Evolutionary conservation across 768 basidiomycete genomes (phyloP), one percentile per base, ranked within the genome.

Genomic region (Russula earlei): DNA sequence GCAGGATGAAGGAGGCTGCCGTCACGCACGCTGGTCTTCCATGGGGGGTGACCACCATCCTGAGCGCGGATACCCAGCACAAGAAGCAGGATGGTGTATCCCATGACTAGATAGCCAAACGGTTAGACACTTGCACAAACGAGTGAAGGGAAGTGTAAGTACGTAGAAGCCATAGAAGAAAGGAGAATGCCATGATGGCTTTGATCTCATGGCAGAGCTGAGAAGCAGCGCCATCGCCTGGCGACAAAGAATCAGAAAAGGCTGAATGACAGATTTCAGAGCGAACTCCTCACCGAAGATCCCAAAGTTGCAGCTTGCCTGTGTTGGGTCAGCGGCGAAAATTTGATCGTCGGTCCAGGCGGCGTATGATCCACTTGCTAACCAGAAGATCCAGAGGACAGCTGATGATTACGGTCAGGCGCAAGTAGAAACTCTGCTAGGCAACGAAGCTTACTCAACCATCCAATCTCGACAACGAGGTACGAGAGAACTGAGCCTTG

Each of bases 331-430:
- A 5, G 7, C 1, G 11, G 8, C 15, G 5, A 6, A 46, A 2
- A 27, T 7, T 19, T 51, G 10, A 12, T n/a, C 17, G 40, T 57
- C 49, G n/a, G 45, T 49, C 49, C 42, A 54, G 14, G 64, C 66
- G 2, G 72, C 52, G 36, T 68, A 60, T 4, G 65, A 69, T 4
- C 62, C 75, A 25, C 67, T 62, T 15, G 72, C 68, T 24, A 76
- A 67, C 75, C 71, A 77, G 31, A 76, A 60, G 38, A 74, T 49
- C 63, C 67, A 70, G 24, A 77, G 66, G 44, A 69, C 5, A 19
- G 54, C 72, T 71, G 50, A n/a, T n/a, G n/a, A 12, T 45, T 54
- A 24, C 22, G 4, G 12, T 44, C 59, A 50, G 19, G 22, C 9
- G 38, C 60, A n/a, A n/a, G n/a, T n/a, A n/a, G 5, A 36, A 24